phyloP scores from a whole-genome alignment of 2,329 filamentous ascomycete species.

The Capronia epimyces region DNA sequence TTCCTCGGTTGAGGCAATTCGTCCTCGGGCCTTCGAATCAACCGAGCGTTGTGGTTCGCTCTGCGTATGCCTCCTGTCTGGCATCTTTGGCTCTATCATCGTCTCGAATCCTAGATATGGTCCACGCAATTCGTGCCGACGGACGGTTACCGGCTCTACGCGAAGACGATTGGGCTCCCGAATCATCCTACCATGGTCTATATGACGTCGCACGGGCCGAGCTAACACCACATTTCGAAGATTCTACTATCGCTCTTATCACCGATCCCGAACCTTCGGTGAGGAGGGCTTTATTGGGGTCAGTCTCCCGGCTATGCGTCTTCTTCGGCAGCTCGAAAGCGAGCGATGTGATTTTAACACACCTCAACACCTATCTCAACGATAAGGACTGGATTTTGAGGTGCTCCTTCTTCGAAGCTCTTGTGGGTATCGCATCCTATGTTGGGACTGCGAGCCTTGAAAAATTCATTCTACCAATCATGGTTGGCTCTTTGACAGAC shows the following conservation, averaged over 20 bases:
- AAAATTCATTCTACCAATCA: conserved; percentile 89
- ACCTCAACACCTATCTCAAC: conserved; percentile 95
- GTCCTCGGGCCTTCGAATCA: conserved; percentile 49
- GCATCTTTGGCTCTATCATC: conserved; percentile 84
- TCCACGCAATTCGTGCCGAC: conserved; percentile 78
- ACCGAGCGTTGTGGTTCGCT: conserved; percentile 67
- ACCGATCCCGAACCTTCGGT: conserved; percentile 83
- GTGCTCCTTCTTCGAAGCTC: conserved; percentile 92
- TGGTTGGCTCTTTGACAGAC: conserved; percentile 91
- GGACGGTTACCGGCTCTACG: conserved; percentile 72
- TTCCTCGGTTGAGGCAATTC: conserved; percentile 55
- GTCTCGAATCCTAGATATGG: conserved; percentile 79
- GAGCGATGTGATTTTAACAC: conserved; percentile 92
- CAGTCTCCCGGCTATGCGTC: conserved; percentile 84
- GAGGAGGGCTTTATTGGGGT: conserved; percentile 81
- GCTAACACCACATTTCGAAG: conserved; percentile 76
- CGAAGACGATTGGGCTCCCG: conserved; percentile 66
- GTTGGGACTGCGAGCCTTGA: conserved; percentile 84
- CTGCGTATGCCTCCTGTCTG: conserved; percentile 88
- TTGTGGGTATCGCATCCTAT: conserved; percentile 87
- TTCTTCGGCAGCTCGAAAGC: conserved; percentile 91
- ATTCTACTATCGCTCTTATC: conserved; percentile 80
- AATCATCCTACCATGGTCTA: conserved; percentile 67
- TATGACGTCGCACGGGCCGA: conserved; percentile 85
- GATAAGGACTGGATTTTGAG: conserved; percentile 95